Conservation (phyloP, 352 stramenopile genomes). For the Phytopythium montanum region DNA sequence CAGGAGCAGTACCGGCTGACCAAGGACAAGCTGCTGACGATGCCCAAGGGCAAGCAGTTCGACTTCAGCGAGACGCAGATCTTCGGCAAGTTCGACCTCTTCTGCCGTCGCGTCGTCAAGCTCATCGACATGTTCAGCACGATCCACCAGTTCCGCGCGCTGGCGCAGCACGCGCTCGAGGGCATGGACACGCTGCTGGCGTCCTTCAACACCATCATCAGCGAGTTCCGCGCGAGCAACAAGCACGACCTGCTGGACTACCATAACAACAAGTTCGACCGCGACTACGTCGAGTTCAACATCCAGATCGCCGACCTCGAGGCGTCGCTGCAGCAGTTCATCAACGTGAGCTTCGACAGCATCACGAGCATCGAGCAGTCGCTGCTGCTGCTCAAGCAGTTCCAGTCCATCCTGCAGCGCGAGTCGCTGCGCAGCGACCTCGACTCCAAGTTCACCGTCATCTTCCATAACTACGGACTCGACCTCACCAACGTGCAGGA, state of each 20-base stretch:
- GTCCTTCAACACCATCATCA: conserved; percentile 83
- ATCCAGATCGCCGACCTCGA: conserved; percentile 90
- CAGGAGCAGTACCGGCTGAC: conserved; percentile 88
- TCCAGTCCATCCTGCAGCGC: conserved; percentile 86
- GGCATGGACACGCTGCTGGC: conserved; percentile 81
- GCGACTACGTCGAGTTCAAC: conserved; percentile 94
- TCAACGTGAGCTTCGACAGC: conserved; percentile 87
- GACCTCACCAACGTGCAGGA: conserved; percentile 84
- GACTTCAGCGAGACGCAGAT: conserved; percentile 90
- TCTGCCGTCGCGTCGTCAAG: conserved; percentile 86
- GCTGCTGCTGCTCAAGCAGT: conserved; percentile 80
- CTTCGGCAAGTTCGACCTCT: conserved; percentile 91
- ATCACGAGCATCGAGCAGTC: conserved; percentile 90
- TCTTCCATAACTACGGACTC: conserved; percentile 91
- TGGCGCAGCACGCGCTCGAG: conserved; percentile 89
- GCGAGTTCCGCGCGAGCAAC: conserved; percentile 60
- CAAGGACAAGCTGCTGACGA: conserved; percentile 86
- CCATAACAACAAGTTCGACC: conserved; percentile 90
- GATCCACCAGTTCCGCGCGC: conserved; percentile 89
- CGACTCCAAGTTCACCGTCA: conserved; percentile 89
- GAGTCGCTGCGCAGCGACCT: conserved; percentile 79
- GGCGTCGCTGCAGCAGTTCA: conserved; percentile 86
- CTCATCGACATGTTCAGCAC: conserved; percentile 92
- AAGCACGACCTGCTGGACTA: conserved; percentile 88
- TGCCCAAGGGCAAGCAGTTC: conserved; percentile 90